phyloP scores from a whole-genome alignment of 1,284 basidiomycete genomes.

The Cryptococcus depauperatus region DNA sequence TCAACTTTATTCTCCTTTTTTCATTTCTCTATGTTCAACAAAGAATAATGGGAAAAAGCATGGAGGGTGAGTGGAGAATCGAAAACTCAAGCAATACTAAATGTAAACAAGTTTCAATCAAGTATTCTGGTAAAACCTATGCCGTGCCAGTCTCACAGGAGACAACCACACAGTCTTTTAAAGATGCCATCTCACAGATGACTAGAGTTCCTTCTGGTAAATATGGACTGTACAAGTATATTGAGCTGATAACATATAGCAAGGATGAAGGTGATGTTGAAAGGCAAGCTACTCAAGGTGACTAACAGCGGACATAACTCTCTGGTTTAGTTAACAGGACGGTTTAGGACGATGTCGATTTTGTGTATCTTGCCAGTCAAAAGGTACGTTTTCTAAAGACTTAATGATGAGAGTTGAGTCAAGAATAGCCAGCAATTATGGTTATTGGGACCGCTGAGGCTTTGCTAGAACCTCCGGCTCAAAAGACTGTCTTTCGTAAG shows the following conservation, averaged over 20 bases:
- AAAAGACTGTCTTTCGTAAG: constrained; percentile 62
- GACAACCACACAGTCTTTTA: constrained; percentile 59
- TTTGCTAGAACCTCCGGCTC: constrained; percentile 74
- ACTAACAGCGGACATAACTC: constrained; percentile 6
- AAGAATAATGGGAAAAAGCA: too few relatives aligned
- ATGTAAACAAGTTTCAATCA: constrained; percentile 82
- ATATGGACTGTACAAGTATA: constrained; percentile 1
- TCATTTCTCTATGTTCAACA: too few relatives aligned
- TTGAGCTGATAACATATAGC: constrained; percentile 48
- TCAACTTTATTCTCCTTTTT: too few relatives aligned
- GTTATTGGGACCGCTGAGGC: constrained; percentile 81
- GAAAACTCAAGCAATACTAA: too few relatives aligned
- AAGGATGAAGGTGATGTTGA: constrained; percentile 95
- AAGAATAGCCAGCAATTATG: constrained; percentile 50
- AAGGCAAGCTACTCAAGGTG: constrained; percentile 58
- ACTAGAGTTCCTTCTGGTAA: constrained; percentile 67
- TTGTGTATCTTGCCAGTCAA: constrained; percentile 50
- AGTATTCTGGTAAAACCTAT: constrained; percentile 78
- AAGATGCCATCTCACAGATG: constrained; percentile 66
- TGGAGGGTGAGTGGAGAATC: too few relatives aligned
- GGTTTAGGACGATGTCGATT: constrained; percentile 69
- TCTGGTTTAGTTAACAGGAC: background rate
- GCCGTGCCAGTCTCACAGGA: constrained; percentile 50
- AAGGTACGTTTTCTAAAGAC: constrained; percentile 13
- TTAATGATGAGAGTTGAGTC: constrained; percentile 2